Evolutionary conservation across 2,329 filamentous ascomycete species (phyloP).

Genomic region (Parasarocladium wereldwijsianum): DNA sequence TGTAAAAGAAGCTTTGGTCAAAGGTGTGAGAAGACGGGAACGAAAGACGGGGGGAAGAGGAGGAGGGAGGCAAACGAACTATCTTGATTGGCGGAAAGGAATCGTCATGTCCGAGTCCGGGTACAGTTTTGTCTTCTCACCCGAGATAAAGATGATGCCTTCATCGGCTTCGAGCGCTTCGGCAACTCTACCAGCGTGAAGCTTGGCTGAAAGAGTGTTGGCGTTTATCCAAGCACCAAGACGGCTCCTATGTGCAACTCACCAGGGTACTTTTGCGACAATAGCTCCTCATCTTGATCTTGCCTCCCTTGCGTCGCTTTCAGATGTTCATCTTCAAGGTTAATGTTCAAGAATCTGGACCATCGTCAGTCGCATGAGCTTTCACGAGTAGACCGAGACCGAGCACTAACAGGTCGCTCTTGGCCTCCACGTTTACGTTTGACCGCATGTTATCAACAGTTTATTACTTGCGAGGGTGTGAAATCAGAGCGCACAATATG

Average conservation of each 20-base stretch:
- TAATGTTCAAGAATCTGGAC: not conserved
- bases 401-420: too few species aligned
- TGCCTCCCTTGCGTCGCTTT: too few species aligned
- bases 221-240: too few species aligned
- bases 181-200: slow-evolving; percentile 41
- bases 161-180: slow-evolving; percentile 30
- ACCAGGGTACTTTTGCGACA: slow-evolving; percentile 7
- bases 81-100: slow-evolving; percentile 41
- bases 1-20: slow-evolving; percentile 41
- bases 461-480: too few species aligned
- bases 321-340: slow-evolving; percentile 1
- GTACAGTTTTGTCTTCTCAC: slow-evolving; percentile 32
- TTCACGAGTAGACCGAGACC: too few species aligned
- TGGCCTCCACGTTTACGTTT: too few species aligned
- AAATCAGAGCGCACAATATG: too few species aligned
- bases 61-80: slow-evolving; percentile 29
- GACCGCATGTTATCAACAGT: too few species aligned
- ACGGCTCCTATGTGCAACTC: not conserved
- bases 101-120: slow-evolving; percentile 45
- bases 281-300: slow-evolving; percentile 4
- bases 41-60: not conserved
- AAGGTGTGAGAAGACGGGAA: not conserved
- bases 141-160: slow-evolving; percentile 42
- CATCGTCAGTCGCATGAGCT: not conserved
- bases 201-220: slow-evolving; percentile 36